Base-by-base conservation (phyloP, 345 rosid species). In the Bruguiera parviflora region DNA sequence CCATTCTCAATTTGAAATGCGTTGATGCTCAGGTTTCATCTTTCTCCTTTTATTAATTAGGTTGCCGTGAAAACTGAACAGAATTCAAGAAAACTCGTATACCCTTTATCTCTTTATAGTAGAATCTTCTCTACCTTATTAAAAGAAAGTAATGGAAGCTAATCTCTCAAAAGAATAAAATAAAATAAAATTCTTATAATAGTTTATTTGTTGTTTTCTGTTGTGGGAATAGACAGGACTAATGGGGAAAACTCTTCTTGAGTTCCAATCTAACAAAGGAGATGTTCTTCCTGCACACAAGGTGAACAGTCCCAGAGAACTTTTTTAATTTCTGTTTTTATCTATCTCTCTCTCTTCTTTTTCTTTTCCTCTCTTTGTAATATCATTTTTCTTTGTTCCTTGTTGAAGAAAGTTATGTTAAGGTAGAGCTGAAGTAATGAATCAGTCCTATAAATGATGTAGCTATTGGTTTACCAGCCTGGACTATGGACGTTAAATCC, bases 241-340 rank as follows among this genome's bases (percentile, higher is more conserved):
- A 0, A 92, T 95, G 97, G 99, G 97, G 25, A 92, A 92, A 76
- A 78, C 88, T 21, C 89, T 94, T n/a, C 79, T 92, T 25, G 97
- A 92, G 74, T 88, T 95, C 61, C 96, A 92, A 75, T 95, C 99
- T 2, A 88, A 82, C 28, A 92, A 92, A 76, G 97, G 92, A 59
- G 99, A 92, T 72, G 96, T 92, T 71, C 93, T 95, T 76, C 99
- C 99, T 71, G 83, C 97, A 76, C 99, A 92, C 77, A 95, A 86
- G 92, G 91, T 88, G 58, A 69, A 53, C 29, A 15, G 51, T 58
- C 20, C 22, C 1, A 5, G 20, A 47, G 24, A 22, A 16, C 18
- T 24, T 19, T 19, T 69, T 1, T 35, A 18, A 15, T 25, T 35
- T 43, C n/a, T 29, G n/a, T 37, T 24, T 5, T 15, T 3, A 5